phyloP scores from a whole-genome alignment of 2,329 filamentous ascomycete species.

The Cladobotryum mycophilum region DNA sequence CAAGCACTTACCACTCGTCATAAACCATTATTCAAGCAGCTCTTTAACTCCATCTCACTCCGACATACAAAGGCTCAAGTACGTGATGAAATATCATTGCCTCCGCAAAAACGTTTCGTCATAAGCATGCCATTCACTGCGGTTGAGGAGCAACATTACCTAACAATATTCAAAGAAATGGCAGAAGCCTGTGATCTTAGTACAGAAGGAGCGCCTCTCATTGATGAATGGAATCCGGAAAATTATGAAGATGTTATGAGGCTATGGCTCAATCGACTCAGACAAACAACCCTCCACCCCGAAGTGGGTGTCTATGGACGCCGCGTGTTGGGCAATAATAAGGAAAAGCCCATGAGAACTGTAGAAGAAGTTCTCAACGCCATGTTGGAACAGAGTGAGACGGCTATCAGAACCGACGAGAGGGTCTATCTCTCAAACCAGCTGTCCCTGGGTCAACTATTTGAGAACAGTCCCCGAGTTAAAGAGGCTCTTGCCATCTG shows the following conservation, averaged over 20 bases:
- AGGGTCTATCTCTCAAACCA: constrained; percentile 57
- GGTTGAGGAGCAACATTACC: constrained; percentile 86
- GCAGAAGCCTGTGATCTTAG: constrained; percentile 62
- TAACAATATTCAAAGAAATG: constrained; percentile 69
- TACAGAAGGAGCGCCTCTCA: constrained; percentile 54
- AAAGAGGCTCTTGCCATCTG: constrained; percentile 66
- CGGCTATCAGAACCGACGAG: constrained; percentile 59
- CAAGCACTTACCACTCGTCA: constrained; percentile 55
- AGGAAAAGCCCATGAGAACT: constrained; percentile 64
- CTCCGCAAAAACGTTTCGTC: constrained; percentile 76
- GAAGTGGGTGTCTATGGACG: constrained; percentile 67
- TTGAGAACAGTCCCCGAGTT: constrained; percentile 66
- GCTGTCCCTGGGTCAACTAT: constrained; percentile 67
- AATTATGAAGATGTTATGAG: constrained; percentile 68
- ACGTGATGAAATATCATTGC: constrained; percentile 70
- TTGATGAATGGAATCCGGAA: constrained; percentile 59
- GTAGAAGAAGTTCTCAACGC: constrained; percentile 80
- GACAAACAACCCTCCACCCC: constrained; percentile 81
- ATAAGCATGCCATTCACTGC: constrained; percentile 87
- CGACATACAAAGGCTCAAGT: constrained; percentile 82
- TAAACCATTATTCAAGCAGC: constrained; percentile 55
- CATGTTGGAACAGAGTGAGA: constrained; percentile 85
- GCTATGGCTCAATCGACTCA: constrained; percentile 66
- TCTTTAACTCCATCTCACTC: constrained; percentile 69
- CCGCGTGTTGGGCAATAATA: constrained; percentile 54